Base-by-base conservation (phyloP, 345 rosid species). In the Passiflora organensis region DNA sequence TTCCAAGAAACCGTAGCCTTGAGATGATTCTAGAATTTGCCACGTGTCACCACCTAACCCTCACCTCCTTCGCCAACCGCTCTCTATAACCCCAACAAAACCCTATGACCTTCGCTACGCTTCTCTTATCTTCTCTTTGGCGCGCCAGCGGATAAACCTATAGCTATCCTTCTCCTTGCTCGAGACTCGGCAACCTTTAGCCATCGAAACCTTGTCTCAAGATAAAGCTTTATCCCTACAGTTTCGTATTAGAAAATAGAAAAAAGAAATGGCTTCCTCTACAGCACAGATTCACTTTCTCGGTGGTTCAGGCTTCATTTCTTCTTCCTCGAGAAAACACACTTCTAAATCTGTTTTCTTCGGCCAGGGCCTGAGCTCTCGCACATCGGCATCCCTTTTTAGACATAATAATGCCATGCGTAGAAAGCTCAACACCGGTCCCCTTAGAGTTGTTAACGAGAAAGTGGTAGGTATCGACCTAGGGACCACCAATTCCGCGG, bases 401-500 rank as follows among this genome's bases (percentile, higher is more conserved):
- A 76, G 77, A 46, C 58, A 51, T 9, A 62, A 32, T 22, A 65
- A 52, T 13, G 67, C 57, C 13, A 41, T 58, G 24, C 36, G 57
- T 24, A 56, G 74, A 13, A 74, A 82, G 32, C 34, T 87, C n/a
- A 72, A 51, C 51, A 39, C 65, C 0, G 93, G 90, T 16, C 89
- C 94, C 0, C 61, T 88, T 12, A 68, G 89, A 17, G 93, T 86
- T 15, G 87, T 78, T 46, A 79, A 72, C 49, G 99, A 93, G 80
- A 93, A 93, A 48, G 91, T 89, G 6, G 96, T 93, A 23, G 99
- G 97, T 20, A 94, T 94, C 53, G 99, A 94, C 73, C 60, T 87
- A 56, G 99, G 99, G 32, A 94, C 99, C 10, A 94, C 97, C 10
- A 94, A 94, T 59, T 94, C 99, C 15, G 97, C 97, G 0, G 99